Base-by-base conservation (phyloP, 352 stramenopile genomes). In the Phytophthora sp. region DNA sequence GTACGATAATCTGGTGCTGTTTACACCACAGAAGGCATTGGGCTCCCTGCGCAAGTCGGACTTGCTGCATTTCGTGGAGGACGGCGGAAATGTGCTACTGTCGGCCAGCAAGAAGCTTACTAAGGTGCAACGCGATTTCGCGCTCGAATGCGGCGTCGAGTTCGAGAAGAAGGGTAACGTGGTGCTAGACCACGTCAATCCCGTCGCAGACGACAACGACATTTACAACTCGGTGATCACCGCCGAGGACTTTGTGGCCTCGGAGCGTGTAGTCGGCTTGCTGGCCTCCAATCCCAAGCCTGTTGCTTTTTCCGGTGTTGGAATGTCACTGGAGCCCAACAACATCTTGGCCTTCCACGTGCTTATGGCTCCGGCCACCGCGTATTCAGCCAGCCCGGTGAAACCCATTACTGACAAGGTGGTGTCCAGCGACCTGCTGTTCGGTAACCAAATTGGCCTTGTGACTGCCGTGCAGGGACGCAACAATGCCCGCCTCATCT, bases 1-100 rank as follows among this genome's bases (percentile, higher is more conserved):
- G 47, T 97, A 89, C 67, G 93, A 98, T 57, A 94, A 98, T 67
- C 74, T 98, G 60, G 74, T 98, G 52, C 67, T 97, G 52, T 91
- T 98, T 52, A 90, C 90, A 35, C 89, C 91, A 24, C 74, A 90
- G 46, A 92, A 92, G 76, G 90, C 88, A 57, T 74, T 90, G 20
- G 80, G 76, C 20, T 79, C 76, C 49, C 74, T 94, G 50, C 69
- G 70, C 56, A 93, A 92, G 65, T 77, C 83, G 20, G 76, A 91
- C 51, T 31, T 92, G 50, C 70, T 96, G 63, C 70, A 84, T 42
- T 97, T 97, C 72, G 79, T 97, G n/a, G 86, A 96, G 45, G 63
- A 81, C 47, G 90, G 90, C 45, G 89, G 89, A 41, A 96, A 95
- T 60, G 76, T 98, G 49, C 64, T 98, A 51, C 74, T 93, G 21